These are phyloP conservation scores for Yamadazyma sp. DNA, from an alignment of 805 yeast genomes.

Conservation along the genomic window DNA sequence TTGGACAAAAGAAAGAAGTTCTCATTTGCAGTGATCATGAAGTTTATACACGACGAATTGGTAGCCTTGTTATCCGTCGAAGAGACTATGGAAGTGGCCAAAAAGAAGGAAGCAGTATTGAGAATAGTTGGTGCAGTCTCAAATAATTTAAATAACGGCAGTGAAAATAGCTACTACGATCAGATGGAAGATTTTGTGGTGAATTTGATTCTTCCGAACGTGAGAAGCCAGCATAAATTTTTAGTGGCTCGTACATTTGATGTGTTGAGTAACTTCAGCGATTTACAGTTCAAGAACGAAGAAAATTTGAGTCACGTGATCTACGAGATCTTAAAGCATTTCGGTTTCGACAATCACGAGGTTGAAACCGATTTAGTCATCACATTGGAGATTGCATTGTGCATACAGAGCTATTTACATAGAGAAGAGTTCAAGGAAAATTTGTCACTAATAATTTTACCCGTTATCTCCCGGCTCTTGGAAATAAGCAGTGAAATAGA, in stretches of 20 bases:
- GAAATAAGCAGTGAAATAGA: conserved; percentile 78
- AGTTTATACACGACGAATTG: conserved; percentile 56
- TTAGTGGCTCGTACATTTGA: conserved; percentile 76
- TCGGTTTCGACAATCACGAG: conserved; percentile 22
- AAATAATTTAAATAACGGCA: conserved; percentile 51
- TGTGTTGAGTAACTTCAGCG: conserved; percentile 62
- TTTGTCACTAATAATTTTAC: conserved; percentile 65
- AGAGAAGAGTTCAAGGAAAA: conserved; percentile 67
- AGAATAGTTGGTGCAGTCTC: conserved; percentile 76
- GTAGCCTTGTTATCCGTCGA: conserved; percentile 28
- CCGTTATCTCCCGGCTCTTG: conserved; percentile 78
- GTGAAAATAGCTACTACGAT: conserved; percentile 46
- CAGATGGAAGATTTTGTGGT: conserved; percentile 72
- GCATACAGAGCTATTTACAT: conserved; percentile 74
- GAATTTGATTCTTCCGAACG: conserved; percentile 67
- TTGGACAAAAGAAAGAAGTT: conserved; percentile 63
- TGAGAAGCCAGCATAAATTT: conserved; percentile 60
- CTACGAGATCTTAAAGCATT: conserved; percentile 34
- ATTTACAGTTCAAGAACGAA: conserved; percentile 46
- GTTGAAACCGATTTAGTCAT: conserved; percentile 57
- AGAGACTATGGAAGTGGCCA: conserved; percentile 49
- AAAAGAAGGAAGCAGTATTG: conserved; percentile 74
- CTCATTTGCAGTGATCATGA: conserved; percentile 59
- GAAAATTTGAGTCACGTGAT: conserved; percentile 26
- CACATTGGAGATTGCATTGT: conserved; percentile 79